Percentiles rank a stretch among this genome's conserved stretches.
Conservation (phyloP, 2,329 filamentous ascomycete genomes). For the Calcarisporium arbuscula region DNA sequence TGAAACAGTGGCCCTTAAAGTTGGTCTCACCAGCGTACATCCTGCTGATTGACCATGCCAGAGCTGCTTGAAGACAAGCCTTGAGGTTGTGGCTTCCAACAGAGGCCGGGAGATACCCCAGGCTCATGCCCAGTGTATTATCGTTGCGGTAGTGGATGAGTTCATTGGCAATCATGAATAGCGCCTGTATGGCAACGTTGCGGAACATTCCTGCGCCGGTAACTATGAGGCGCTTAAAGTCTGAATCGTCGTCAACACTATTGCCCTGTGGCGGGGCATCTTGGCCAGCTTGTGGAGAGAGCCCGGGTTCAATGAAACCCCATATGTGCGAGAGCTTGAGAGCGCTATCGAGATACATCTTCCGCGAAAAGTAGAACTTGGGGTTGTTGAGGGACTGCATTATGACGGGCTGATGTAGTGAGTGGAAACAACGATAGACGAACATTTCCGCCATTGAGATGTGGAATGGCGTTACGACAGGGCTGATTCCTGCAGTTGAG, state of each 20-base stretch:
- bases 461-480: conserved; percentile 34
- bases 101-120: conserved; percentile 21
- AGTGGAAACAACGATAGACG: conserved; percentile 42
- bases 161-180: conserved; percentile 39
- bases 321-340: conserved; percentile 28
- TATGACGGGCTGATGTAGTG: conserved; percentile 48
- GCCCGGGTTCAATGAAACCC: conserved; percentile 18
- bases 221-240: conserved; percentile 27
- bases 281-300: too few species aligned
- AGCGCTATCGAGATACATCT: conserved; percentile 39
- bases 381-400: conserved; percentile 36
- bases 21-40: conserved; percentile 38
- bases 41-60: conserved; percentile 25
- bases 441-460: conserved; percentile 34
- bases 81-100: conserved; percentile 25
- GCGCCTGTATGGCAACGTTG: conserved; percentile 30
- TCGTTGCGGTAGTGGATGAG: conserved; percentile 39
- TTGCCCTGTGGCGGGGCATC: conserved; percentile 10
- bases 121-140: conserved; percentile 23
- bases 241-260: conserved; percentile 8
- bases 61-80: conserved; percentile 19
- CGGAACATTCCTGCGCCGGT: conserved; percentile 37
- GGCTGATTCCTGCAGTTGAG: too few species aligned
- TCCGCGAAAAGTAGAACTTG: conserved; percentile 46
- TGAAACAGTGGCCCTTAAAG: conserved; percentile 33